Evolutionary conservation across 2,329 filamentous ascomycete genomes (phyloP).

Genomic region (Paecilomyces variotii): DNA sequence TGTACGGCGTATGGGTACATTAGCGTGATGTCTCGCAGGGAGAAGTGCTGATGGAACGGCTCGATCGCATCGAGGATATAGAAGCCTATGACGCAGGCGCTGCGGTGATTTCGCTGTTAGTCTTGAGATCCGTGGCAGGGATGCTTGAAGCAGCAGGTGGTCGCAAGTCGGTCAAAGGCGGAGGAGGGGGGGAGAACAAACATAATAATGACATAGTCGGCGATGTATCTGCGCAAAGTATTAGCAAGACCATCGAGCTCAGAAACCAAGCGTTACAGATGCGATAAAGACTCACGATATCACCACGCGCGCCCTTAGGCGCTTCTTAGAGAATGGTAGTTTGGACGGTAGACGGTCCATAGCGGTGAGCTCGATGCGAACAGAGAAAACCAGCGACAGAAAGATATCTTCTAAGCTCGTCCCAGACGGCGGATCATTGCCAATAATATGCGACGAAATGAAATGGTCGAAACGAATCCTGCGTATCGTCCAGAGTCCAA

Average conservation of each 20-base stretch:
- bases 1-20: constrained; percentile 51
- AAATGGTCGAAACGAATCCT: background rate
- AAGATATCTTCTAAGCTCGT: background rate
- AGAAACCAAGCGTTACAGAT: background rate
- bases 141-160: background rate
- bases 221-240: constrained; percentile 41
- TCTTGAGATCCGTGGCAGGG: constrained; percentile 1
- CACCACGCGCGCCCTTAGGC: constrained; percentile 42
- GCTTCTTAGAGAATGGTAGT: constrained; percentile 48
- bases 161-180: background rate
- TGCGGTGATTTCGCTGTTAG: constrained; percentile 17
- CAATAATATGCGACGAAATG: background rate
- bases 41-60: constrained; percentile 52
- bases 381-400: background rate
- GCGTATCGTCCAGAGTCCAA: background rate
- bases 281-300: constrained; percentile 39
- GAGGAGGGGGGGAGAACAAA: constrained; percentile 24
- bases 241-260: background rate
- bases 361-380: background rate
- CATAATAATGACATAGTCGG: constrained; percentile 54
- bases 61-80: constrained; percentile 45
- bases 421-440: background rate
- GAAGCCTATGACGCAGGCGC: constrained; percentile 45
- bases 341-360: constrained; percentile 31
- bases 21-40: constrained; percentile 48